phyloP scores from a whole-genome alignment of 306 rosid species.

The Ormosia semicastrata region DNA sequence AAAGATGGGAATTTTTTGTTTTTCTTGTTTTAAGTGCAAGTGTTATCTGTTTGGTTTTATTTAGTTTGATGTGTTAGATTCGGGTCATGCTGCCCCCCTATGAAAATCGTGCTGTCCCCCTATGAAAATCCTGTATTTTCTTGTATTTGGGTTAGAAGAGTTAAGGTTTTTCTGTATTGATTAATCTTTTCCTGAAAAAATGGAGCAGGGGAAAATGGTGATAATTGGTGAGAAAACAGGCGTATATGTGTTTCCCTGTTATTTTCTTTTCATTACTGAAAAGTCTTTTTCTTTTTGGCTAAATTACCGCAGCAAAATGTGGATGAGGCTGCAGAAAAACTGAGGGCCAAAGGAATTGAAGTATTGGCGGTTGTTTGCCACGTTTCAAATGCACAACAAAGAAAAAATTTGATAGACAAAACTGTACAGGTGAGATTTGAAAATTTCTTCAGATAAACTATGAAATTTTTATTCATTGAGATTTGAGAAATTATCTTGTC shows the following conservation, averaged over 20 bases:
- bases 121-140: not conserved
- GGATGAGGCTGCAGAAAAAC: slow-evolving; percentile 66
- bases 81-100: not conserved
- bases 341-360: slow-evolving; percentile 65
- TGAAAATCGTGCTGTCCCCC: not conserved
- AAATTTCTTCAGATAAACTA: not conserved
- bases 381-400: slow-evolving; percentile 70
- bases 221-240: not conserved
- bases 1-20: no score
- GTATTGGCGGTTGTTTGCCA: slow-evolving; percentile 70
- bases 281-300: not conserved
- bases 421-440: slow-evolving; percentile 57
- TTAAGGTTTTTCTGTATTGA: not conserved
- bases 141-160: not conserved
- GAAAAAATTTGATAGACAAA: slow-evolving; percentile 67
- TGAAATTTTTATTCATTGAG: not conserved
- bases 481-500: not conserved
- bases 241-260: not conserved
- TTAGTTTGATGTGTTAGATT: not conserved
- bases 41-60: not conserved
- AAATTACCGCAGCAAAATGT: slow-evolving; percentile 61
- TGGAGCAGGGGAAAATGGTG: not conserved
- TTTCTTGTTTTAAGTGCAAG: not conserved
- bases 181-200: not conserved
- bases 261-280: not conserved